These are phyloP conservation scores for Coix lacrymajobi DNA, from an alignment of 176 grass and related monocot species.

Conservation along the genomic window DNA sequence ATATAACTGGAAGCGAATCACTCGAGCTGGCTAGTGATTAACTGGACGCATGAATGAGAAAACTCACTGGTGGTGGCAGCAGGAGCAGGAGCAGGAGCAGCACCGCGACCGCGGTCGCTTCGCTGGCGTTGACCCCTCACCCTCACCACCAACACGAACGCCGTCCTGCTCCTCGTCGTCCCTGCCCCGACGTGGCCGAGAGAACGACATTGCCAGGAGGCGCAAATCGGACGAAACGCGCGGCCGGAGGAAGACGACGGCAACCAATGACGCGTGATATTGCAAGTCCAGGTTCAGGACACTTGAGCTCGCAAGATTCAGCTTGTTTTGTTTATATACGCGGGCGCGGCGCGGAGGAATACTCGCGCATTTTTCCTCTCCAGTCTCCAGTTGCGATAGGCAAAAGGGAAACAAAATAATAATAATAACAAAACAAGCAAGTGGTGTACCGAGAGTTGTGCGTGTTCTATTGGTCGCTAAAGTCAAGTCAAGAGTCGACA, in stretches of 20 bases:
- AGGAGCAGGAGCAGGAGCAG: slow-evolving; percentile 4
- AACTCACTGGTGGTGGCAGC: slow-evolving; percentile 21
- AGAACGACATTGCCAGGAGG: slow-evolving; percentile 18
- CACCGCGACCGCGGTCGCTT: slow-evolving; percentile 3
- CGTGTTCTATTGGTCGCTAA: not conserved
- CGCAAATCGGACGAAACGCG: not conserved
- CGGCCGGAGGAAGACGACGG: not conserved
- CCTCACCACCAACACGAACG: not conserved
- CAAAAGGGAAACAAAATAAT: no score
- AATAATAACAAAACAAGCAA: not conserved
- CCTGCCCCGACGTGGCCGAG: slow-evolving; percentile 1
- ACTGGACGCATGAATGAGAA: not conserved
- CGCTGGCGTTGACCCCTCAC: not conserved
- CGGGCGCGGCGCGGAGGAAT: not conserved
- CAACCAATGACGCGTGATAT: not conserved
- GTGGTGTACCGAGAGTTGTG: not conserved
- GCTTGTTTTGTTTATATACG: not conserved
- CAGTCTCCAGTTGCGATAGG: no score
- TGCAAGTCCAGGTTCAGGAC: not conserved
- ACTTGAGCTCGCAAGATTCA: not conserved
- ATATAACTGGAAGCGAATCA: not conserved
- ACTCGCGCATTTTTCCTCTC: slow-evolving; percentile 6
- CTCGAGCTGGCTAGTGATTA: not conserved
- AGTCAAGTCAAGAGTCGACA: not conserved
- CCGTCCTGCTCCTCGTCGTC: not conserved